phyloP scores from a whole-genome alignment of 495 filamentous ascomycete species.

The Aspergillus sclerotioniger region DNA sequence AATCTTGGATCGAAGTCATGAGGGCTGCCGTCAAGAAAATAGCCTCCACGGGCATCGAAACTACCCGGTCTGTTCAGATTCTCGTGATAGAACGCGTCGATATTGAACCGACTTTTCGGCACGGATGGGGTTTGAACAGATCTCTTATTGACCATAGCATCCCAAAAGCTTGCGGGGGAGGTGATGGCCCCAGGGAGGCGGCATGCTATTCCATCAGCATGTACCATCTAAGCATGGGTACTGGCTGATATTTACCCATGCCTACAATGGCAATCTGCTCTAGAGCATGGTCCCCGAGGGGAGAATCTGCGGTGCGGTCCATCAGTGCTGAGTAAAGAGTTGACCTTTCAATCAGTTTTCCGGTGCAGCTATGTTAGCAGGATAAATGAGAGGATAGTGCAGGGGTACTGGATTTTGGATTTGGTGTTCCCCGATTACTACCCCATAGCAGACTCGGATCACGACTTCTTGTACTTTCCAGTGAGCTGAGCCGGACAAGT shows the following conservation, averaged over 20 bases:
- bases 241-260: neutral
- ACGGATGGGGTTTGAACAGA: slow-evolving; percentile 6
- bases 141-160: neutral
- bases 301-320: too few species aligned
- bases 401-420: too few species aligned
- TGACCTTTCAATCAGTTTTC: too few species aligned
- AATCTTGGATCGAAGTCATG: slow-evolving; percentile 46
- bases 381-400: too few species aligned
- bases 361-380: too few species aligned
- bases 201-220: neutral
- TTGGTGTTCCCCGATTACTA: too few species aligned
- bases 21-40: slow-evolving; percentile 46
- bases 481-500: too few species aligned
- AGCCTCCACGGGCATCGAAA: slow-evolving; percentile 28
- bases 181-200: neutral
- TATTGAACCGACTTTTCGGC: slow-evolving; percentile 36
- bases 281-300: neutral
- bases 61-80: slow-evolving; percentile 15
- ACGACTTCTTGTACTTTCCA: too few species aligned
- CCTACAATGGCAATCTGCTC: neutral
- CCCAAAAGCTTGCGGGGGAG: neutral
- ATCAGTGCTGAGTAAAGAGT: too few species aligned
- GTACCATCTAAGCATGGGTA: too few species aligned
- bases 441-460: too few species aligned
- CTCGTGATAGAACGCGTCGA: slow-evolving; percentile 35